phyloP scores from a whole-genome alignment of 352 stramenopile species.

The Pythium scleroteichum region DNA sequence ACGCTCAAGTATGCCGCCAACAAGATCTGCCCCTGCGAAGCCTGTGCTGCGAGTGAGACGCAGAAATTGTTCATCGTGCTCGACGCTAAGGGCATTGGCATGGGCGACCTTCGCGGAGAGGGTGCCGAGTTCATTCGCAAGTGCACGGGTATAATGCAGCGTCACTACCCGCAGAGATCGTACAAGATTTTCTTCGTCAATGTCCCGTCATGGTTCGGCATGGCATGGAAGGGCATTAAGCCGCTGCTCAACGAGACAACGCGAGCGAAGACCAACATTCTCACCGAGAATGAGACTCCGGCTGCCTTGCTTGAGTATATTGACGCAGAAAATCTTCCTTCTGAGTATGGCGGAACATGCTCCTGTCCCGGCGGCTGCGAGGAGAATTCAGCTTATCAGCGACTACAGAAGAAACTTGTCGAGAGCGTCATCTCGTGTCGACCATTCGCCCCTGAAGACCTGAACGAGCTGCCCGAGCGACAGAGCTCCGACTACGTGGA shows the following conservation, averaged over 20 bases:
- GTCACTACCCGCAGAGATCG: slow-evolving; percentile 86
- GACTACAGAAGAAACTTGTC: slow-evolving; percentile 52
- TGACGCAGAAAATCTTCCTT: slow-evolving; percentile 61
- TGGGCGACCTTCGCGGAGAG: slow-evolving; percentile 75
- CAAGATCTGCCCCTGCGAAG: slow-evolving; percentile 51
- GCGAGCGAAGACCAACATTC: slow-evolving; percentile 85
- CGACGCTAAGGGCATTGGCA: slow-evolving; percentile 73
- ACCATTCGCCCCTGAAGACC: slow-evolving; percentile 46
- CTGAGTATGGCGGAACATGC: slow-evolving; percentile 73
- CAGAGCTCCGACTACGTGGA: neutral
- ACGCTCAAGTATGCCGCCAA: slow-evolving; percentile 74
- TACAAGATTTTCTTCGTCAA: slow-evolving; percentile 93
- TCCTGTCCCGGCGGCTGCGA: slow-evolving; percentile 66
- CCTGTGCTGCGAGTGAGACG: slow-evolving; percentile 60
- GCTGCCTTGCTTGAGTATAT: slow-evolving; percentile 56
- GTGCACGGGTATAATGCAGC: slow-evolving; percentile 84
- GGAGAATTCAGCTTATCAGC: slow-evolving; percentile 66
- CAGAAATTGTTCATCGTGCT: slow-evolving; percentile 78
- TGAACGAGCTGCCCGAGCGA: slow-evolving; percentile 5
- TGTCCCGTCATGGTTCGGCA: slow-evolving; percentile 90
- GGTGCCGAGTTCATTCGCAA: slow-evolving; percentile 80
- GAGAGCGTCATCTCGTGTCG: slow-evolving; percentile 49
- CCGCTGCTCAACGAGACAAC: slow-evolving; percentile 87
- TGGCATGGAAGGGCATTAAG: slow-evolving; percentile 91
- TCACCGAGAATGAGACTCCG: slow-evolving; percentile 65